These are phyloP conservation scores for Phlyctochytrium planicorne DNA, from an alignment of 192 early-diverging fungal genomes.

Conservation along the genomic window DNA sequence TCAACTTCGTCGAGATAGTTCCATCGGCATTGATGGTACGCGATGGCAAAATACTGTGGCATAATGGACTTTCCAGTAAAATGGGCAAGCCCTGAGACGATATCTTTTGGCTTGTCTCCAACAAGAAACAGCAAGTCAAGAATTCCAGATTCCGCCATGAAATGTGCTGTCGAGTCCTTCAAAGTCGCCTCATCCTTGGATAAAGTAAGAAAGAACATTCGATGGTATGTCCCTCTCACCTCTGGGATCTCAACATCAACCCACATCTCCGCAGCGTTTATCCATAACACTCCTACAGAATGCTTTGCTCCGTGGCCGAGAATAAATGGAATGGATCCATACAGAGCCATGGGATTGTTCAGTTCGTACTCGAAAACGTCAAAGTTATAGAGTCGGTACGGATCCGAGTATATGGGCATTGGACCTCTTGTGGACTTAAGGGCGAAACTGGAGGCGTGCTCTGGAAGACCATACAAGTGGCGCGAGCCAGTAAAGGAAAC, in stretches of 20 bases:
- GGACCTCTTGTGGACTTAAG: slow-evolving; percentile 84
- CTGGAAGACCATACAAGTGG: slow-evolving; percentile 95
- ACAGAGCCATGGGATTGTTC: slow-evolving; percentile 96
- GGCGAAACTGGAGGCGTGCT: slow-evolving; percentile 85
- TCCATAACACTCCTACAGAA: slow-evolving; percentile 77
- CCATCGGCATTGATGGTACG: slow-evolving; percentile 98
- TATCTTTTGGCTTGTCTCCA: slow-evolving; percentile 65
- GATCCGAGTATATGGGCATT: slow-evolving; percentile 69
- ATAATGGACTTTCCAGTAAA: slow-evolving; percentile 81
- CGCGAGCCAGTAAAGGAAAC: slow-evolving; percentile 79
- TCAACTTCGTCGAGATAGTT: slow-evolving; percentile 94
- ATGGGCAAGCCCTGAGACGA: slow-evolving; percentile 69
- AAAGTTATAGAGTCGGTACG: slow-evolving; percentile 95
- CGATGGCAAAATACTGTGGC: slow-evolving; percentile 86
- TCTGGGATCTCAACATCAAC: slow-evolving; percentile 83
- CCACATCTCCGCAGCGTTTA: slow-evolving; percentile 98
- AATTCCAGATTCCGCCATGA: slow-evolving; percentile 89
- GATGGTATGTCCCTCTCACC: slow-evolving; percentile 27
- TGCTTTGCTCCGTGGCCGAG: slow-evolving; percentile 70
- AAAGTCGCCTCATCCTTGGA: too few relatives aligned
- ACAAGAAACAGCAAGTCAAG: slow-evolving; percentile 87
- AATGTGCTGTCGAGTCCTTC: slow-evolving; percentile 69
- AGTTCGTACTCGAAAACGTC: slow-evolving; percentile 98
- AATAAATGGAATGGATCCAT: slow-evolving; percentile 94
- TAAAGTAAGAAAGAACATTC: too few relatives aligned